A percentile compares a stretch with the other conserved stretches of the same genome.
phyloP scores from a whole-genome alignment of 768 basidiomycete species.

The Cystobasidium ongulense region DNA sequence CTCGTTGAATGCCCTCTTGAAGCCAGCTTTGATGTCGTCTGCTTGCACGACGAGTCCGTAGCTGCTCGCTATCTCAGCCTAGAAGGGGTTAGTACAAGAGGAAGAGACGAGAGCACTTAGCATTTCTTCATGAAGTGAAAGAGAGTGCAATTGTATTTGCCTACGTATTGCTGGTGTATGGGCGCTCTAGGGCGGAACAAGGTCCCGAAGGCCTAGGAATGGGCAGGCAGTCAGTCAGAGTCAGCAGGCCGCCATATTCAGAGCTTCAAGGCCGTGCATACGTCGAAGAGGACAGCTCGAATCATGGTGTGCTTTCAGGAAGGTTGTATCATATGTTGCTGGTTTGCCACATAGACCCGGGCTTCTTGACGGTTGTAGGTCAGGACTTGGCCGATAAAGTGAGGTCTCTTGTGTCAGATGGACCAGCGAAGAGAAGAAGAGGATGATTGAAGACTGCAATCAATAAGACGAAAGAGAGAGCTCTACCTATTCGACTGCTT shows the following conservation, averaged over 20 bases:
- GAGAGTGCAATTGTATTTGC: background rate
- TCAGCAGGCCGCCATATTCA: background rate
- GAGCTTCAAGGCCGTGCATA: background rate
- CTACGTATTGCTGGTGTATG: constrained; percentile 31
- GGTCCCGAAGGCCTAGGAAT: constrained; percentile 30
- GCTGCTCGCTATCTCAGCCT: constrained; percentile 20
- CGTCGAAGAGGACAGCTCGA: constrained; percentile 20
- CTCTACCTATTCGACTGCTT: no score
- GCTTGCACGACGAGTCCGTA: constrained; percentile 29
- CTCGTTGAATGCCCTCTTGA: constrained; percentile 15
- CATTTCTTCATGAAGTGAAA: background rate
- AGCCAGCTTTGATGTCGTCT: constrained; percentile 15
- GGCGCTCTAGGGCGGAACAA: constrained; percentile 28
- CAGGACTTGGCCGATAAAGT: no score
- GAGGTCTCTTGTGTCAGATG: no score
- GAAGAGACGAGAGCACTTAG: background rate
- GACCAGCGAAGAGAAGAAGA: no score
- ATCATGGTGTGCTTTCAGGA: constrained; percentile 1
- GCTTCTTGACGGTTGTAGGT: no score
- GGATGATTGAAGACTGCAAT: no score
- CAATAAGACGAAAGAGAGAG: no score
- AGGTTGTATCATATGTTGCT: background rate
- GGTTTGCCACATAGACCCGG: background rate
- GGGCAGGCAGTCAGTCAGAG: background rate
- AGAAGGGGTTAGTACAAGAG: background rate